Conservation (phyloP, 2,329 filamentous ascomycete species). For the Hypoxylon sp. region DNA sequence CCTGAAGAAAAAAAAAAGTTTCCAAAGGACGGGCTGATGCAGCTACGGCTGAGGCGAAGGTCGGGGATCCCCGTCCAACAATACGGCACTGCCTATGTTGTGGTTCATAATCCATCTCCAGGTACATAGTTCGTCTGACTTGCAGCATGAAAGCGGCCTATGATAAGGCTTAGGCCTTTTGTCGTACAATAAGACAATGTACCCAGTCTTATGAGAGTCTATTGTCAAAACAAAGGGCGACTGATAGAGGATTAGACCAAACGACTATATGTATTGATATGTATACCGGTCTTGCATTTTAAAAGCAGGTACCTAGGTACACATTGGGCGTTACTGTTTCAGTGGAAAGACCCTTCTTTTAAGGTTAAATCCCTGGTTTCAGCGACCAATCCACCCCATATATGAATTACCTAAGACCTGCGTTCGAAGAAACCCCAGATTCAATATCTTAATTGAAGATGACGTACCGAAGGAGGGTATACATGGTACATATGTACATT, state of each 20-base stretch:
- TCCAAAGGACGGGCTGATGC: slow-evolving; percentile 27
- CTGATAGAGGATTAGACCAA: neutral
- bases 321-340: slow-evolving; percentile 7
- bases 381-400: neutral
- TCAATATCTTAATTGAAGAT: slow-evolving; percentile 1
- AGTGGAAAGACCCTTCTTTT: slow-evolving; percentile 32
- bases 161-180: slow-evolving; percentile 22
- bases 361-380: slow-evolving; percentile 35
- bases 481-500: neutral
- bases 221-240: slow-evolving; percentile 4
- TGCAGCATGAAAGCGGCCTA: slow-evolving; percentile 36
- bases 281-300: neutral
- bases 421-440: neutral
- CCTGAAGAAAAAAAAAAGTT: neutral
- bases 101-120: slow-evolving; percentile 17
- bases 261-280: neutral
- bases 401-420: neutral
- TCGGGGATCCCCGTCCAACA: slow-evolving; percentile 43
- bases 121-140: slow-evolving; percentile 32
- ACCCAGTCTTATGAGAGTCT: slow-evolving; percentile 1
- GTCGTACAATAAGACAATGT: slow-evolving; percentile 9
- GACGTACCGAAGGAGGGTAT: neutral
- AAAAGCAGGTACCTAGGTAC: slow-evolving; percentile 2
- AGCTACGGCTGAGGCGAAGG: slow-evolving; percentile 32
- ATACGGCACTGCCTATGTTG: slow-evolving; percentile 11